A percentile compares a stretch with the other conserved stretches of the same genome.
phyloP scores from a whole-genome alignment of 768 basidiomycete genomes.

The Cyclocybe cylindracea region DNA sequence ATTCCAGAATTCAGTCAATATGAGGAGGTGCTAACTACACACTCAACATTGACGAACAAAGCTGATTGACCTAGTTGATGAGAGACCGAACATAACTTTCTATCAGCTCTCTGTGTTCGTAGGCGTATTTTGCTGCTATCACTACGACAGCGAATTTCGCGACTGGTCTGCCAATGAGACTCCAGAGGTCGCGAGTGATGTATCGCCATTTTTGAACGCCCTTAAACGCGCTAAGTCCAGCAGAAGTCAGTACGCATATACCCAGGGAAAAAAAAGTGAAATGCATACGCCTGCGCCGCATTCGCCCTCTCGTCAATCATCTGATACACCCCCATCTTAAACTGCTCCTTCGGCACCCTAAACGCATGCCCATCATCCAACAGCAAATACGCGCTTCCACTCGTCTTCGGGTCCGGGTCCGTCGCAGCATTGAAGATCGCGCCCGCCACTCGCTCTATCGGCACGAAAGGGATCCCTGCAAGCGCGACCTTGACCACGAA shows the following conservation, averaged over 20 bases:
- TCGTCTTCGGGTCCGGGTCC: conserved; percentile 42
- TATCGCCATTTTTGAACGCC: conserved; percentile 28
- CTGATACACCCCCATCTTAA: conserved; percentile 52
- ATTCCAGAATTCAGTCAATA: too few relatives aligned
- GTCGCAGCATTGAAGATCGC: conserved; percentile 55
- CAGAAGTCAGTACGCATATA: not conserved
- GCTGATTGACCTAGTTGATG: not conserved
- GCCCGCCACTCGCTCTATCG: conserved; percentile 47
- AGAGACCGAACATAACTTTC: conserved; percentile 9
- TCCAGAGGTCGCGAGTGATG: conserved; percentile 28
- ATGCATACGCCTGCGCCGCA: conserved; percentile 24
- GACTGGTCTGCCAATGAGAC: conserved; percentile 27
- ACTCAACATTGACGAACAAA: too few relatives aligned
- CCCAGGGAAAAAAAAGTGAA: not conserved
- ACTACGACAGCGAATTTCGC: conserved; percentile 19
- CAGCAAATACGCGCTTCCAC: conserved; percentile 47
- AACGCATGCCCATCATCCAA: conserved; percentile 53
- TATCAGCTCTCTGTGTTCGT: conserved; percentile 26
- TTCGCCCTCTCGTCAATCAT: conserved; percentile 49
- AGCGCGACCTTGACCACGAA: conserved; percentile 39
- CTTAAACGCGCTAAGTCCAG: conserved; percentile 18
- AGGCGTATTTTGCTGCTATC: conserved; percentile 26
- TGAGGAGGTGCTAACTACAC: too few relatives aligned
- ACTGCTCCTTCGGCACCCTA: conserved; percentile 43
- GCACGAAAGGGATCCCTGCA: conserved; percentile 49